These are phyloP conservation scores for Boletus rubropictus DNA, from an alignment of 768 basidiomycete species.

Conservation along the genomic window DNA sequence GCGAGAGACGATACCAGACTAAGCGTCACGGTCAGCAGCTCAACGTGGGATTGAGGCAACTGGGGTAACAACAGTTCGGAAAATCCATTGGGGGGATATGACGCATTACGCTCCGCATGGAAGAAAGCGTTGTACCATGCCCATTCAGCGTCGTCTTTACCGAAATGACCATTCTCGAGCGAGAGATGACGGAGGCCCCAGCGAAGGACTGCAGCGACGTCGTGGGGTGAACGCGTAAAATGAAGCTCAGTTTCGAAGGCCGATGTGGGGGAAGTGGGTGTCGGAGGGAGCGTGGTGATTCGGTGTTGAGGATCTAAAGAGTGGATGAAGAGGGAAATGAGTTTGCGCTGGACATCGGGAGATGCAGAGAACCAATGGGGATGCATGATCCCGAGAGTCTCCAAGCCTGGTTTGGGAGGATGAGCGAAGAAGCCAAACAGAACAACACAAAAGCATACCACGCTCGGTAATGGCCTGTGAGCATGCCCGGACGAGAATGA, in stretches of 20 bases:
- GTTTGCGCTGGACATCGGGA: slow-evolving; percentile 56
- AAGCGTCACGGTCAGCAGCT: slow-evolving; percentile 52
- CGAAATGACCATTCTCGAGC: slow-evolving; percentile 55
- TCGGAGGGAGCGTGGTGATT: slow-evolving; percentile 46
- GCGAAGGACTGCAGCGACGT: slow-evolving; percentile 73
- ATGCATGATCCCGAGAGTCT: slow-evolving; percentile 79
- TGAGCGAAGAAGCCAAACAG: slow-evolving; percentile 5
- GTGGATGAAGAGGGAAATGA: slow-evolving; percentile 65
- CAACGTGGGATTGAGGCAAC: slow-evolving; percentile 51
- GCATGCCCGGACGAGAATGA: slow-evolving; percentile 60
- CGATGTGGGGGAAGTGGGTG: slow-evolving; percentile 40
- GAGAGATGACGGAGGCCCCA: slow-evolving; percentile 76
- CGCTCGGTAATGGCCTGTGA: slow-evolving; percentile 59
- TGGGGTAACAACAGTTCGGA: slow-evolving; percentile 55
- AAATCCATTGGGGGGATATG: slow-evolving; percentile 62
- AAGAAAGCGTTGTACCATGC: slow-evolving; percentile 66
- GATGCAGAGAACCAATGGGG: slow-evolving; percentile 80
- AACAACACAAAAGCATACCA: slow-evolving; percentile 39
- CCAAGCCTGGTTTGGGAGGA: slow-evolving; percentile 47
- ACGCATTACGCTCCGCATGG: slow-evolving; percentile 49
- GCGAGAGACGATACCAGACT: slow-evolving; percentile 66
- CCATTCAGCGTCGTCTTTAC: slow-evolving; percentile 47
- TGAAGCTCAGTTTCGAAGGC: slow-evolving; percentile 62
- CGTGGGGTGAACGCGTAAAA: slow-evolving; percentile 64
- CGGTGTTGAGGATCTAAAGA: slow-evolving; percentile 48